phyloP scores from a whole-genome alignment of 352 stramenopile species.

The Hyaloperonospora arabidopsidis region DNA sequence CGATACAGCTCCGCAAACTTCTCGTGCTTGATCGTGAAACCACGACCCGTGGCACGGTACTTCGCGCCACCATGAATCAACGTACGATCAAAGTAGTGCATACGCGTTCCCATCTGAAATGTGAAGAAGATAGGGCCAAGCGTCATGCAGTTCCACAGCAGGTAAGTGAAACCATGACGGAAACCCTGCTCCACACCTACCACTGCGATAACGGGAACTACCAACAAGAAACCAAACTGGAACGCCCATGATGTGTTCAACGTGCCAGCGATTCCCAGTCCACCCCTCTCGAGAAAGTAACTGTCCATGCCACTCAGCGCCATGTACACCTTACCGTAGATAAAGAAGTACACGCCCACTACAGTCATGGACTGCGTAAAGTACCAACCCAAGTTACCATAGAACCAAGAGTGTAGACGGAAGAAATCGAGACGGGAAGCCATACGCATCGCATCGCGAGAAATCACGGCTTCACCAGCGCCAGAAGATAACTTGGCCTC shows the following conservation, averaged over 20 bases:
- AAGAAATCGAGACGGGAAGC: slow-evolving; percentile 95
- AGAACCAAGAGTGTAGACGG: slow-evolving; percentile 96
- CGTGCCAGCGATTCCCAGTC: slow-evolving; percentile 90
- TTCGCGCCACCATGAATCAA: slow-evolving; percentile 96
- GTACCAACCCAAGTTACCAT: slow-evolving; percentile 97
- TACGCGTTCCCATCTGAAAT: slow-evolving; percentile 98
- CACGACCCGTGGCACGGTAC: slow-evolving; percentile 96
- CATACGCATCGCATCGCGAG: slow-evolving; percentile 93
- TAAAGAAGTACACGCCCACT: slow-evolving; percentile 96
- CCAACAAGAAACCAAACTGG: slow-evolving; percentile 94
- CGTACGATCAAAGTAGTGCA: slow-evolving; percentile 97
- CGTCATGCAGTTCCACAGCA: slow-evolving; percentile 93
- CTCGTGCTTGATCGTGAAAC: slow-evolving; percentile 98
- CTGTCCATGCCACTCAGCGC: slow-evolving; percentile 89
- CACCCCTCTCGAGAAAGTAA: slow-evolving; percentile 87
- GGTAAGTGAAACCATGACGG: slow-evolving; percentile 86
- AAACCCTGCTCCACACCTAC: slow-evolving; percentile 96
- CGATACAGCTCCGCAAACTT: slow-evolving; percentile 95
- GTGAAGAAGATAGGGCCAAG: slow-evolving; percentile 99
- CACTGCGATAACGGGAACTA: slow-evolving; percentile 94
- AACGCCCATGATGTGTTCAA: slow-evolving; percentile 94
- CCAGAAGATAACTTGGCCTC: slow-evolving; percentile 96
- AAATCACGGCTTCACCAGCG: slow-evolving; percentile 95
- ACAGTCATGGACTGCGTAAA: slow-evolving; percentile 97
- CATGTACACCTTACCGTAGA: slow-evolving; percentile 96